Conservation (phyloP, 208 protist genomes). For the Leishmania guyanensis region DNA sequence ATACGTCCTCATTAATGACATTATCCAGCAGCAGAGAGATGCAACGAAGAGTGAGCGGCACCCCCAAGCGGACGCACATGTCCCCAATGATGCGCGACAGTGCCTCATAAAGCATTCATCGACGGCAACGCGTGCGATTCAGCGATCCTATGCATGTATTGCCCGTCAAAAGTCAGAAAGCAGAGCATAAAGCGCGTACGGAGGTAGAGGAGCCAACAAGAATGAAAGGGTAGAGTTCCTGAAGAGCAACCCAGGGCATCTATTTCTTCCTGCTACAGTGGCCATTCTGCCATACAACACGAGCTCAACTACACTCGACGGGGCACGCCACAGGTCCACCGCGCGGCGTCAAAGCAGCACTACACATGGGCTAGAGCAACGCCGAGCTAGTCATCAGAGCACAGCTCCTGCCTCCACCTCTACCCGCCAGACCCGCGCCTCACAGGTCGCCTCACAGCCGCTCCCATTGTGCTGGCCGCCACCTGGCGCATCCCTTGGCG, state of each 20-base stretch:
- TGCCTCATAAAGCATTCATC: conserved; percentile 81
- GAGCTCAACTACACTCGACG: not conserved
- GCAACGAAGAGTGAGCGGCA: conserved; percentile 51
- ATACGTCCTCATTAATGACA: conserved; percentile 59
- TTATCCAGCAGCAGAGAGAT: conserved; percentile 56
- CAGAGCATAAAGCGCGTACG: not conserved
- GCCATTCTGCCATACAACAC: not conserved
- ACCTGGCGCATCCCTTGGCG: not conserved
- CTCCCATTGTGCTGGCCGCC: not conserved
- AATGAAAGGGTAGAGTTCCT: not conserved
- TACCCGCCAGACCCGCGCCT: not conserved
- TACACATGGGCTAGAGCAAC: not conserved
- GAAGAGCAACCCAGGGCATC: not conserved
- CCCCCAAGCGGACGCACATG: conserved; percentile 63
- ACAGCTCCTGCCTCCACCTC: not conserved
- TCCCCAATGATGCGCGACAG: conserved; percentile 65
- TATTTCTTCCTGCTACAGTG: not conserved
- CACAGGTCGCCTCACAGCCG: not conserved
- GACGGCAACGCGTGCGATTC: conserved; percentile 1
- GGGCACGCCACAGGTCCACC: not conserved
- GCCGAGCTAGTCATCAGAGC: not conserved
- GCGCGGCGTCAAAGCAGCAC: not conserved
- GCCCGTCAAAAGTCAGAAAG: not conserved
- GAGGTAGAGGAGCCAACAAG: not conserved
- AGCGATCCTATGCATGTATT: not conserved